Evolutionary conservation across 495 filamentous ascomycete species (phyloP), one percentile per base, ranked within the genome.

Genomic region (Lasiosphaeria ovina): DNA sequence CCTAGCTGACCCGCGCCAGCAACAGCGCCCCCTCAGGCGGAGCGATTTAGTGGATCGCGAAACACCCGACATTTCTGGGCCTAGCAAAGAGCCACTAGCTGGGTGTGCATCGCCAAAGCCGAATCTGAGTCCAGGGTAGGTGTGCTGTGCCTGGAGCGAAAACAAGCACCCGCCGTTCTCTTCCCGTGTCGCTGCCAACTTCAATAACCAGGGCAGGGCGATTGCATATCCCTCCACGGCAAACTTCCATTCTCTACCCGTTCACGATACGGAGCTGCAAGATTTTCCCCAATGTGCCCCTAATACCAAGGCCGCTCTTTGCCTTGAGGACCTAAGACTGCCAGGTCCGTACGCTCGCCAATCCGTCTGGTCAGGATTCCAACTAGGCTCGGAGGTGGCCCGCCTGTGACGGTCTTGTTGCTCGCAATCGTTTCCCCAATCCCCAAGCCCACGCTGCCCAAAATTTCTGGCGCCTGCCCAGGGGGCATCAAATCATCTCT

Each of bases 401-500:
- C 24, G 44, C 12, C 16, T 14, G 44, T 14, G 5, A 4, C 8
- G 12, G 7, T n/a, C 8, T 14, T 47, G 12, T n/a, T 7, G 7
- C 44, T n/a, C 16, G 12, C 8, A 4, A 47, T 3, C 4, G 12
- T 14, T n/a, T 47, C 8, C 8, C 38, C 38, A 14, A 14, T 6
- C 9, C 14, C 32, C 11, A 14, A 54, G 7, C 51, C 34, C 48
- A 53, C 49, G 51, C 57, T 17, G 45, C 45, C 57, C 51, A 62
- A 59, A 65, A 61, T 58, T 56, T 58, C 24, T 24, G 24, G 24
- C 24, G 24, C 24, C 24, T 24, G 24, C 24, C 24, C 24, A 2
- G 24, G 58, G 62, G 62, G 55, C 48, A 54, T 50, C 60, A 17
- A 42, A 58, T n/a, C 35, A 45, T 44, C 34, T 51, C 57, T 55